Evolutionary conservation across 2,329 filamentous ascomycete genomes (phyloP), one percentile per base, ranked within the genome.

Genomic region (Cytospora schulzeri): DNA sequence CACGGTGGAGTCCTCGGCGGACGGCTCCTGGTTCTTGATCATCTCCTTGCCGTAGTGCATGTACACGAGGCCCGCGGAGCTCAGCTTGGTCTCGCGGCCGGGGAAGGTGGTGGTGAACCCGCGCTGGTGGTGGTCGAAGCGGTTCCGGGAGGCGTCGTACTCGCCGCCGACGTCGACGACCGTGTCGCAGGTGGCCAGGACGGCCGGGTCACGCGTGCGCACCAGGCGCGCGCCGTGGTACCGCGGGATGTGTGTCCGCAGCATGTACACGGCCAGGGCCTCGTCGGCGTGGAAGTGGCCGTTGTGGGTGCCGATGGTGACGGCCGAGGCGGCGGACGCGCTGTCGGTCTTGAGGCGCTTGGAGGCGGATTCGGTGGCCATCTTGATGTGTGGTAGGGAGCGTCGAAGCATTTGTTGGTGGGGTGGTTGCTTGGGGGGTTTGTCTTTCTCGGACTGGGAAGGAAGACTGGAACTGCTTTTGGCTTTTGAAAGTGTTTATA

Each of bases 271-370:
- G 65, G 95, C 95, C 52, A 99, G 88, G 67, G 95, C 94, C 81
- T 99, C 95, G 78, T 99, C 95, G 76, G 95, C 95, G 81, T 99
- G 95, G 85, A 99, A 99, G 83, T 97, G 93, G 71, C 95, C 95
- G 80, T 90, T 97, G 85, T 99, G 95, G 33, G 95, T 99, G 74
- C 93, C 95, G 75, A 97, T 96, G 71, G 88, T 79, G 69, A 90
- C 80, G 62, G 73, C 71, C n/a, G n/a, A n/a, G 66, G 77, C 77
- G 63, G 73, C 71, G 67, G 77, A 77, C 33, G 33, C 45, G 68
- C 80, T 79, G 68, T 86, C 83, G 71, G 89, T 91, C 85, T 96
- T 97, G 76, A 96, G 80, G 77, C 91, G 90, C 80, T 98, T 98
- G 68, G 89, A 80, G 73, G 88, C 85, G 74, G 81, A 85, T 82